These are phyloP conservation scores for Xerocomellus intermedius DNA, from an alignment of 768 basidiomycete species.

Conservation along the genomic window DNA sequence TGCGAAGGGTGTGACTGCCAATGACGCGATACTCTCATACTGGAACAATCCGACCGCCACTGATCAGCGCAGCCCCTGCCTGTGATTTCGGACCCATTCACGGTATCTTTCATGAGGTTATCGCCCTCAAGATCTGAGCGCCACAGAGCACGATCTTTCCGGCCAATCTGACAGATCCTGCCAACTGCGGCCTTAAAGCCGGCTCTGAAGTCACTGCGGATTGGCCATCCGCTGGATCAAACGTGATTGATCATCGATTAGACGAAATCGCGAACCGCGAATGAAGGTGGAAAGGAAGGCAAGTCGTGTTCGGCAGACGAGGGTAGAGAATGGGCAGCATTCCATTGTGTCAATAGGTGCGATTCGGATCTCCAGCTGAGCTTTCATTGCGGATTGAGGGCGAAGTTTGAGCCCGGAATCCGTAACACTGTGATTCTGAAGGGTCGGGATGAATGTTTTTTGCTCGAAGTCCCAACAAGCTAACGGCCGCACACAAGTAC, in stretches of 20 bases:
- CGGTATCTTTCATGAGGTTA: constrained; percentile 38
- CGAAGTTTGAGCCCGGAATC: too few species aligned
- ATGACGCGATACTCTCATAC: constrained; percentile 18
- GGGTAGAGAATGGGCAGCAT: too few species aligned
- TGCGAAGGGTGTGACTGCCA: background rate
- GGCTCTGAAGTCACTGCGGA: too few species aligned
- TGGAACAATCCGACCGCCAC: constrained; percentile 72
- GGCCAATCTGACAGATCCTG: constrained; percentile 57
- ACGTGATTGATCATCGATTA: constrained; percentile 7
- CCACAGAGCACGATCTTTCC: constrained; percentile 56
- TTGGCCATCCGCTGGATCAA: background rate
- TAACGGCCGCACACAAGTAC: too few species aligned
- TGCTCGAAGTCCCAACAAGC: too few species aligned
- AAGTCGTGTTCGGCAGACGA: too few species aligned
- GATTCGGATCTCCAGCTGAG: too few species aligned
- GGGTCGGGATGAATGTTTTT: too few species aligned
- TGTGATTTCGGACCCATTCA: constrained; percentile 65
- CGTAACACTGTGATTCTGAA: too few species aligned
- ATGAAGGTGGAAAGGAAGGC: too few species aligned
- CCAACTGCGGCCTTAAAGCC: constrained; percentile 30
- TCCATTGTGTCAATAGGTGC: too few species aligned
- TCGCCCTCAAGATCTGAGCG: background rate
- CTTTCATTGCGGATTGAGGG: too few species aligned
- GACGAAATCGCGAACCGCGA: constrained; percentile 12
- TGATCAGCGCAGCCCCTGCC: constrained; percentile 63